A percentile compares a stretch with the other conserved stretches of the same genome.
These are phyloP conservation scores for Agaricus sinodeliciosus DNA, from an alignment of 768 basidiomycete genomes.

Conservation along the genomic window DNA sequence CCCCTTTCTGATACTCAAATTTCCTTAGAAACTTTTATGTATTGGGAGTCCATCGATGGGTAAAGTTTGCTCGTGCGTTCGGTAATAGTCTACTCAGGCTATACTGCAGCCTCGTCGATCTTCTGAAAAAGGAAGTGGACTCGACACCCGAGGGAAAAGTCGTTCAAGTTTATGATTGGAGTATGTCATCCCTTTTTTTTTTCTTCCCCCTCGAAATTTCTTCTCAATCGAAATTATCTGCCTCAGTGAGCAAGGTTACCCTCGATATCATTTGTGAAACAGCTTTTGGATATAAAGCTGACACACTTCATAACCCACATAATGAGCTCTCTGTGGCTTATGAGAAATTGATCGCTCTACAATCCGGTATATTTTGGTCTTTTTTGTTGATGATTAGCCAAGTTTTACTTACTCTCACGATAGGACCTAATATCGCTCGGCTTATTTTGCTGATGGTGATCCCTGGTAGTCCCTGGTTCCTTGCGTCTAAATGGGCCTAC, in stretches of 20 bases:
- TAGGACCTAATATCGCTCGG: conserved; percentile 23
- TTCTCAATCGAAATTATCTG: not conserved
- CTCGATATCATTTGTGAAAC: conserved; percentile 37
- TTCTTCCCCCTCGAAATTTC: not conserved
- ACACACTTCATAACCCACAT: conserved; percentile 29
- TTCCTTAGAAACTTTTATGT: conserved; percentile 24
- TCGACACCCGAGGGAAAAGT: conserved; percentile 18
- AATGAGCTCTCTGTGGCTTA: conserved; percentile 33
- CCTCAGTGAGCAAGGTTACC: conserved; percentile 31
- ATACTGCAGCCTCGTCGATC: not conserved
- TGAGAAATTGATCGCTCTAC: conserved; percentile 25
- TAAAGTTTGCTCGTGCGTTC: conserved; percentile 6
- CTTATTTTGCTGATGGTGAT: conserved; percentile 22
- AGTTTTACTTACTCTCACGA: not conserved
- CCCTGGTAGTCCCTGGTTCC: conserved; percentile 20
- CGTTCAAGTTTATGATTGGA: conserved; percentile 30
- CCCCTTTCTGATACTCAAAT: not conserved
- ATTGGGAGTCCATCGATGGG: conserved; percentile 35
- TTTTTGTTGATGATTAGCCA: not conserved
- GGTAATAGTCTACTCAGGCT: not conserved
- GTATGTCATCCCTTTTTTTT: conserved; percentile 16
- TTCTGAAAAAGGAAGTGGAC: conserved; percentile 15
- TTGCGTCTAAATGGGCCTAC: conserved; percentile 23
- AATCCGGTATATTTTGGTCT: conserved; percentile 18
- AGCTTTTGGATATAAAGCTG: conserved; percentile 31